Percentiles rank a stretch among this genome's conserved stretches.
Evolutionary conservation across 176 grass and related monocot species (phyloP).

Genomic region (Lolium rigidum): DNA sequence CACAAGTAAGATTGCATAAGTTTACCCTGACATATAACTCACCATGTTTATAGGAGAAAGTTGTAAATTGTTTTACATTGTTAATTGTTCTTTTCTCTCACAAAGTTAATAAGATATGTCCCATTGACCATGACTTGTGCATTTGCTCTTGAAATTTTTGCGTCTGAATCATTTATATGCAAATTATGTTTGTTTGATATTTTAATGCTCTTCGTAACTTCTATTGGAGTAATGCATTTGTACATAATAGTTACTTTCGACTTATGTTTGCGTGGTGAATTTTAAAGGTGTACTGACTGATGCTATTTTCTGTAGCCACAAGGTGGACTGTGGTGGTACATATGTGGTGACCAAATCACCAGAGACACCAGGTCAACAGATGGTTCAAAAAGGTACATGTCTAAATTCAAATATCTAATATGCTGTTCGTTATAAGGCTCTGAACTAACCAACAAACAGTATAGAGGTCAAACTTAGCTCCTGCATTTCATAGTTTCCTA

Average conservation of each 20-base stretch:
- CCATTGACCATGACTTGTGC: background rate
- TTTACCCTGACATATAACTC: constrained; percentile 6
- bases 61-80: background rate
- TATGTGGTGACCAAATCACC: constrained; percentile 26
- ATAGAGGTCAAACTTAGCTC: background rate
- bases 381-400: constrained; percentile 50
- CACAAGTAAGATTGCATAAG: constrained; percentile 62
- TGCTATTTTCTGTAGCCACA: constrained; percentile 71
- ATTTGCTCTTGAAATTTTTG: background rate
- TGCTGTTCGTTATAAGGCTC: constrained; percentile 30
- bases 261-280: constrained; percentile 24
- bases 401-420: constrained; percentile 33
- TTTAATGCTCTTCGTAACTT: constrained; percentile 13
- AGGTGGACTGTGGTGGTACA: constrained; percentile 52
- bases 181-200: background rate
- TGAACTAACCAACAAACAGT: background rate
- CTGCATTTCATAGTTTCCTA: background rate
- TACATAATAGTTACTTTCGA: constrained; percentile 7
- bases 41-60: background rate
- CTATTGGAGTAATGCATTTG: background rate
- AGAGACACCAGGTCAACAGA: constrained; percentile 35
- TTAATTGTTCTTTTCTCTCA: background rate
- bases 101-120: background rate
- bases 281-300: constrained; percentile 35
- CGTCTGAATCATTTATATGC: background rate